Evolutionary conservation across 805 yeast genomes (phyloP), one percentile per base, ranked within the genome.

Genomic region (Nematodospora valgi): DNA sequence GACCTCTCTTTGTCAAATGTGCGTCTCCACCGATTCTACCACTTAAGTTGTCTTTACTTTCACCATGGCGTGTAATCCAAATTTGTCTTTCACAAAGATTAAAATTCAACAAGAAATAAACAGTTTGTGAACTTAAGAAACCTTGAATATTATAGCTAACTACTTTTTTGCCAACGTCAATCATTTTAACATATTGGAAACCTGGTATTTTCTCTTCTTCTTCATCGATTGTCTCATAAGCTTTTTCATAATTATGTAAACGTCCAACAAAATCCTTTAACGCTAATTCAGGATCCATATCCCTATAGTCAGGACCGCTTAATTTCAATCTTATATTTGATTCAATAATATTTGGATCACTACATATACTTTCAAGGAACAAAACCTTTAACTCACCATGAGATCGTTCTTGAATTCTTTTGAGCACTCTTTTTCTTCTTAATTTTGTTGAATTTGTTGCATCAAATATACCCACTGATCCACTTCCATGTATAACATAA

Each of bases 21-120:
- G 96, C 82, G 57, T 91, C 93, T 15, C 98, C 98, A 8, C 98
- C 98, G 46, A 91, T 87, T 35, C 78, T 70, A 4, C 98, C 98
- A 33, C 64, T 52, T 13, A 86, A 81, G 54, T 91, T 91, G 54
- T 88, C 96, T 22, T 74, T 72, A 45, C 89, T 79, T 61, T 91
- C 98, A 33, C 98, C 98, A 52, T 89, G 96, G 42, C 98, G 76
- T 1, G 97, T 82, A 43, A 91, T 83, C 88, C 96, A 91, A 34
- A 91, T 88, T 56, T 89, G 95, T 41, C 97, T 73, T 54, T 86
- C 93, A 39, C 82, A 75, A 27, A 91, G 68, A 54, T 93, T 91
- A 74, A 91, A 91, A 50, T 87, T 87, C 43, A 91, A 69, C 44
- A 91, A 64, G 64, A 87, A 93, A 54, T 87, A 91, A 23, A 89